These are phyloP conservation scores for Udeniomyces megalosporus DNA, from an alignment of 768 basidiomycete genomes.

Conservation along the genomic window DNA sequence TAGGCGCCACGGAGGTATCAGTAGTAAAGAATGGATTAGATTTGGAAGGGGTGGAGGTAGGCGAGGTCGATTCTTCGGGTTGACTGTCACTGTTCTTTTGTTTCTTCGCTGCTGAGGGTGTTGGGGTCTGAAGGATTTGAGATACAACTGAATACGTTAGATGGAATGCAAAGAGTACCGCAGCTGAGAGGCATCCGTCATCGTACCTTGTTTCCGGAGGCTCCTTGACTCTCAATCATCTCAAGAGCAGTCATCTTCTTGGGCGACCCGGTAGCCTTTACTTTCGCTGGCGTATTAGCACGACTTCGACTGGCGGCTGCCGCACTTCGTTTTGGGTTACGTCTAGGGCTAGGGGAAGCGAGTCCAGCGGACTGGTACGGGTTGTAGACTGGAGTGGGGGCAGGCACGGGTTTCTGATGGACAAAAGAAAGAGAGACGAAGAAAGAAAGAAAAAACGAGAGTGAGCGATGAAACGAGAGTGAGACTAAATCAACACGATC, in stretches of 20 bases:
- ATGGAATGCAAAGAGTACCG: too few relatives aligned
- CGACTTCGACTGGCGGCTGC: conserved; percentile 4
- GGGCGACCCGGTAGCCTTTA: background rate
- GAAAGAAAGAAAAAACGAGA: background rate
- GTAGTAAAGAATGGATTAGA: background rate
- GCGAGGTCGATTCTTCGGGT: background rate
- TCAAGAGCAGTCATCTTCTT: background rate
- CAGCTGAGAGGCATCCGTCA: too few relatives aligned
- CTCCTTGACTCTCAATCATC: conserved; percentile 4
- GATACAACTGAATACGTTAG: background rate
- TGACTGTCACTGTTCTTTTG: background rate
- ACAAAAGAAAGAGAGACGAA: background rate
- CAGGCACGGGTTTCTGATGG: background rate
- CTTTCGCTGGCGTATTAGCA: background rate
- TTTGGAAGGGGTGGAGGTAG: background rate
- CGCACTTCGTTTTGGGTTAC: conserved; percentile 3
- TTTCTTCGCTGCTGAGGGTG: background rate
- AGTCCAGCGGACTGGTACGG: conserved; percentile 13
- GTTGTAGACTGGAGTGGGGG: conserved; percentile 1
- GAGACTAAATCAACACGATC: background rate
- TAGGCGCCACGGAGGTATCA: background rate
- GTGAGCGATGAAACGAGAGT: background rate
- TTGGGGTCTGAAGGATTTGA: background rate
- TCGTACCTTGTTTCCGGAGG: background rate
- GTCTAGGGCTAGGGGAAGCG: conserved; percentile 3